Conservation (phyloP, 1,284 basidiomycete genomes). For the Ganoderma sinense region DNA sequence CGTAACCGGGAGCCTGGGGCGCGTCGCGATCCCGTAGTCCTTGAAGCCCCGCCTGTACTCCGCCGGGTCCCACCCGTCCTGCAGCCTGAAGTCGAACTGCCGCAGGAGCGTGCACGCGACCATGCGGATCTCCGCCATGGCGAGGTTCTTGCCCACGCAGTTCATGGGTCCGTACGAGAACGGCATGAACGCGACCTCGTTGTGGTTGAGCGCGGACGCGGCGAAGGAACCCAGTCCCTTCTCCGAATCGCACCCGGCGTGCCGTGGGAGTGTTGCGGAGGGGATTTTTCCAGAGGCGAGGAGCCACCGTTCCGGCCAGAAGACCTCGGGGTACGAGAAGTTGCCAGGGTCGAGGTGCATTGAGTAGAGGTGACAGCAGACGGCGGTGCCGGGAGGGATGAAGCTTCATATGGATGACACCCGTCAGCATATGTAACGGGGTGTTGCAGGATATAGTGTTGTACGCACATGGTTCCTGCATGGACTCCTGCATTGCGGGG, state of each 20-base stretch:
- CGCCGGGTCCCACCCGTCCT: not conserved
- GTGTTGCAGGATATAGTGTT: not conserved
- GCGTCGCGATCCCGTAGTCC: slow-evolving; percentile 1
- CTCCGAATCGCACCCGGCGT: not conserved
- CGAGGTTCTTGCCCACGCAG: slow-evolving; percentile 42
- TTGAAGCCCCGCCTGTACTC: slow-evolving; percentile 3
- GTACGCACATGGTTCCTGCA: slow-evolving; percentile 27
- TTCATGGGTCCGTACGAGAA: slow-evolving; percentile 39
- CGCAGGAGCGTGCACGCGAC: slow-evolving; percentile 15
- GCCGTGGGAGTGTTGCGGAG: too few species aligned
- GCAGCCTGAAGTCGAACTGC: slow-evolving; percentile 3
- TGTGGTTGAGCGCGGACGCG: slow-evolving; percentile 22
- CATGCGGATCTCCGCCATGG: slow-evolving; percentile 29
- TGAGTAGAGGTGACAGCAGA: slow-evolving; percentile 32
- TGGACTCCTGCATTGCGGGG: slow-evolving; percentile 23
- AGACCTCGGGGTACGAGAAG: slow-evolving; percentile 37
- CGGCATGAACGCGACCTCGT: slow-evolving; percentile 35
- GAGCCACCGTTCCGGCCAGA: slow-evolving; percentile 41
- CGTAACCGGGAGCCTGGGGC: not conserved
- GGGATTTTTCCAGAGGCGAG: slow-evolving; percentile 9
- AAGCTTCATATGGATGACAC: slow-evolving; percentile 17
- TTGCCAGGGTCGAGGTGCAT: slow-evolving; percentile 39
- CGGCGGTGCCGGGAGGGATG: slow-evolving; percentile 35
- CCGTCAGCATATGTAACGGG: not conserved
- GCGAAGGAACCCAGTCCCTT: not conserved